Conservation (phyloP, 2,329 filamentous ascomycete species). For the Phyllosticta citrichinensis region DNA sequence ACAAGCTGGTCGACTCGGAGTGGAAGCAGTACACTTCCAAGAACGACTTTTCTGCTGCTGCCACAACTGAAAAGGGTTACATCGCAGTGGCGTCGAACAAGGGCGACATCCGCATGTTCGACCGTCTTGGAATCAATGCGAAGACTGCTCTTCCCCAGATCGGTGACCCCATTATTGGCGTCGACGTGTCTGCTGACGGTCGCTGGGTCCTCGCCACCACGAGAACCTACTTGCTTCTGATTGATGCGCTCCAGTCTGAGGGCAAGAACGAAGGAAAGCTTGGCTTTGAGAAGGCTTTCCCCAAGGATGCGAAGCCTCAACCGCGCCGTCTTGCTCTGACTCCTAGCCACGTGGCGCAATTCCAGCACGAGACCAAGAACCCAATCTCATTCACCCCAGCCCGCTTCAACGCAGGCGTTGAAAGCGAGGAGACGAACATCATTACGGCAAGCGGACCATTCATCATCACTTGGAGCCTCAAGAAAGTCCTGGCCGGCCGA, state of each 20-base stretch:
- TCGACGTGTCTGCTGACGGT: constrained; percentile 92
- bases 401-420: constrained; percentile 83
- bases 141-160: constrained; percentile 96
- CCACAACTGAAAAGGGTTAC: constrained; percentile 93
- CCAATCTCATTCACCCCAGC: constrained; percentile 82
- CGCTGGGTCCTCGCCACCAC: constrained; percentile 94
- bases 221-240: constrained; percentile 84
- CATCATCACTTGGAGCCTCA: constrained; percentile 91
- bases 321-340: constrained; percentile 81
- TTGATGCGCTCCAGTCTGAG: constrained; percentile 80
- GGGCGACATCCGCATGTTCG: constrained; percentile 93
- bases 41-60: constrained; percentile 91
- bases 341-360: constrained; percentile 89
- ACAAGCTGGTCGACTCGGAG: constrained; percentile 86
- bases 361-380: constrained; percentile 88
- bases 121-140: constrained; percentile 89
- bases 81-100: constrained; percentile 97
- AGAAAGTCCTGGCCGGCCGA: constrained; percentile 70
- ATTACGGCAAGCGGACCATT: constrained; percentile 95
- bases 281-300: constrained; percentile 91
- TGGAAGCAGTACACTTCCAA: constrained; percentile 95
- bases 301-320: constrained; percentile 86
- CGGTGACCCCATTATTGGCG: constrained; percentile 85
- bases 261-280: constrained; percentile 97
- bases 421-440: constrained; percentile 78